Percentiles rank a stretch among this genome's conserved stretches.
Evolutionary conservation across 2,329 filamentous ascomycete genomes (phyloP).

Genomic region (Mollisia scopiformis): DNA sequence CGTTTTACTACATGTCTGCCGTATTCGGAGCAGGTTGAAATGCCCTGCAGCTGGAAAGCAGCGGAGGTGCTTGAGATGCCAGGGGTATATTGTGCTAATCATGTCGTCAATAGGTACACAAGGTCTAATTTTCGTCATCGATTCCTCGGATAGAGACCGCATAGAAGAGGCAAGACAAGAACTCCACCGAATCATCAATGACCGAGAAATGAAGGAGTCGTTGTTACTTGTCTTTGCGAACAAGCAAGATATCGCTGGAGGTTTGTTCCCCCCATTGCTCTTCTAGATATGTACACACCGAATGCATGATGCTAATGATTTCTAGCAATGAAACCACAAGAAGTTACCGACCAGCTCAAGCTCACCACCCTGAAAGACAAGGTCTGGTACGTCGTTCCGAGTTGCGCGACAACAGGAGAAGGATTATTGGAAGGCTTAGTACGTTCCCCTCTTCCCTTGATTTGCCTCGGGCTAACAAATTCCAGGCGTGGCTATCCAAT

Average conservation of each 20-base stretch:
- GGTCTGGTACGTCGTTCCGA: slow-evolving; percentile 84
- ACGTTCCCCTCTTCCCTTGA: slow-evolving; percentile 35
- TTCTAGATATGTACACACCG: no score
- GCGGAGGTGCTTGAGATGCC: slow-evolving; percentile 68
- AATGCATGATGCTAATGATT: slow-evolving; percentile 11
- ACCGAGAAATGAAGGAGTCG: slow-evolving; percentile 96
- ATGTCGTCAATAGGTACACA: slow-evolving; percentile 71
- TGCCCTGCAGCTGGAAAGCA: background rate
- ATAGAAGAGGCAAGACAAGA: slow-evolving; percentile 94
- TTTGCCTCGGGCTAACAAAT: slow-evolving; percentile 3
- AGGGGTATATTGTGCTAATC: slow-evolving; percentile 59
- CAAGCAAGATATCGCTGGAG: slow-evolving; percentile 92
- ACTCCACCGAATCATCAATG: slow-evolving; percentile 95
- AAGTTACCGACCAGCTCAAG: slow-evolving; percentile 78
- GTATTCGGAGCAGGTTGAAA: background rate
- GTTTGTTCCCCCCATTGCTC: slow-evolving; percentile 48
- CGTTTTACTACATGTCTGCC: slow-evolving; percentile 32
- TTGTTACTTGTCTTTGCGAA: slow-evolving; percentile 96
- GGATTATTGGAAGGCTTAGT: slow-evolving; percentile 80
- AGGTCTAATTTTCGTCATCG: slow-evolving; percentile 97
- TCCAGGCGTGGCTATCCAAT: slow-evolving; percentile 75
- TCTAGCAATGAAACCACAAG: slow-evolving; percentile 75
- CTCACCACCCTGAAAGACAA: slow-evolving; percentile 79
- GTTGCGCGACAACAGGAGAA: slow-evolving; percentile 80
- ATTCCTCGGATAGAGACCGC: slow-evolving; percentile 88